A percentile compares a stretch with the other conserved stretches of the same genome.
Conservation (phyloP, 371 early-diverging fungal genomes). For the Zopfochytrium polystomum region DNA sequence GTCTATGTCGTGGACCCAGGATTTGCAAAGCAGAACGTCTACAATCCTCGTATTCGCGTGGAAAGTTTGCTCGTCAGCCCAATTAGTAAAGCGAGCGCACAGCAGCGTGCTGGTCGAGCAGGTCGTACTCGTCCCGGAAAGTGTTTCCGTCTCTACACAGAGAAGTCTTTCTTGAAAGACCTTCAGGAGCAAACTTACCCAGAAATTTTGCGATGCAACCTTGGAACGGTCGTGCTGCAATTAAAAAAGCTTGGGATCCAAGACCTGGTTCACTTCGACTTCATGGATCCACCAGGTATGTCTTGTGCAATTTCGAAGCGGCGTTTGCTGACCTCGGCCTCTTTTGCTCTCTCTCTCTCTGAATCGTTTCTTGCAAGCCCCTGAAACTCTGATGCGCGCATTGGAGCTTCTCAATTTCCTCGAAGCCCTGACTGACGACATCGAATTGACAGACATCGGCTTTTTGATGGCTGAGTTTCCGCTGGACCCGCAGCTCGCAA, state of each 20-base stretch:
- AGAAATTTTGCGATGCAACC: conserved; percentile 76
- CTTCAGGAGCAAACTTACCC: conserved; percentile 48
- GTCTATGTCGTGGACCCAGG: conserved; percentile 94
- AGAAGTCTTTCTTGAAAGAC: conserved; percentile 51
- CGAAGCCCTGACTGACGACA: conserved; percentile 92
- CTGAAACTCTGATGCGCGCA: conserved; percentile 85
- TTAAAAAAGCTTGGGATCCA: conserved; percentile 39
- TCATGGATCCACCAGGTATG: conserved; percentile 96
- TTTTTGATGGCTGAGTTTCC: conserved; percentile 98
- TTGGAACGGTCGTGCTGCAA: conserved; percentile 71
- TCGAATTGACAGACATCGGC: conserved; percentile 87
- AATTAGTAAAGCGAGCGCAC: conserved; percentile 73
- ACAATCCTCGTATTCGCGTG: not conserved
- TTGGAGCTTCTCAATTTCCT: conserved; percentile 90
- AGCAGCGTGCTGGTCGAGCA: conserved; percentile 92
- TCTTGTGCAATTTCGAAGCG: too few species aligned
- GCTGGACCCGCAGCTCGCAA: conserved; percentile 87
- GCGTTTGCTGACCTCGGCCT: too few species aligned
- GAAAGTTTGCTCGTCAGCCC: conserved; percentile 73
- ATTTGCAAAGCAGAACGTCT: conserved; percentile 55
- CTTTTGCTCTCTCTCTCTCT: too few species aligned
- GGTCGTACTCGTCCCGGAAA: conserved; percentile 55
- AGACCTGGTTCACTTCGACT: conserved; percentile 85
- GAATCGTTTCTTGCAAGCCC: too few species aligned
- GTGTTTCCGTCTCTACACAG: conserved; percentile 36